phyloP scores from a whole-genome alignment of 2,329 filamentous ascomycete genomes.

The Hymenoscyphus infarciens region DNA sequence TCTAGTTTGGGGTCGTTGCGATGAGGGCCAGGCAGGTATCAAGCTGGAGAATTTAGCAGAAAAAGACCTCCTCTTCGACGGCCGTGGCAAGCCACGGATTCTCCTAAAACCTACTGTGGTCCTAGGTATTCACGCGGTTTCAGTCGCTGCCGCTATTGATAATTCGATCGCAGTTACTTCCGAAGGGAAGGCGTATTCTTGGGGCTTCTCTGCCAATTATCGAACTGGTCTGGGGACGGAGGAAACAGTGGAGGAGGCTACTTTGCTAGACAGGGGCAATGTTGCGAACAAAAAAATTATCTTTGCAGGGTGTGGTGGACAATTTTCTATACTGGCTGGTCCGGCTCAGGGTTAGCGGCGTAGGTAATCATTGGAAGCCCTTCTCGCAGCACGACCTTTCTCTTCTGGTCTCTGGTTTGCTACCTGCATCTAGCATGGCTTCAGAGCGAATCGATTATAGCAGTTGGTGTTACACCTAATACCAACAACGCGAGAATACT shows the following conservation, averaged over 20 bases:
- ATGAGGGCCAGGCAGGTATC: constrained; percentile 54
- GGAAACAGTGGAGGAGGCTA: constrained; percentile 74
- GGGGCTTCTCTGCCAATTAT: constrained; percentile 78
- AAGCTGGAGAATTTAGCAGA: constrained; percentile 52
- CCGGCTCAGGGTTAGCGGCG: not conserved
- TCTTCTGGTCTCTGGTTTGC: too few relatives aligned
- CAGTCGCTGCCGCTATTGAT: constrained; percentile 64
- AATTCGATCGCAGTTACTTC: constrained; percentile 67
- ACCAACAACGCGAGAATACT: too few relatives aligned
- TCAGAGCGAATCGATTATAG: too few relatives aligned
- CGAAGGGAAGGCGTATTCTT: constrained; percentile 68
- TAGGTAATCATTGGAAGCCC: too few relatives aligned
- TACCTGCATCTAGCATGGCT: too few relatives aligned
- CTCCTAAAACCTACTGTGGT: constrained; percentile 63
- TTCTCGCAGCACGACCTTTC: too few relatives aligned
- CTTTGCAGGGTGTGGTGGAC: constrained; percentile 76
- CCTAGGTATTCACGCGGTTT: constrained; percentile 50
- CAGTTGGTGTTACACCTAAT: too few relatives aligned
- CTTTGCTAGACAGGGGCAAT: constrained; percentile 78
- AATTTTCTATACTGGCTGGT: constrained; percentile 66
- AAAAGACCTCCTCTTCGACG: constrained; percentile 61
- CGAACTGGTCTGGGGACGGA: constrained; percentile 73
- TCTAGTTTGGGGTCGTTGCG: constrained; percentile 57
- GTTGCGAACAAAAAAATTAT: constrained; percentile 70
- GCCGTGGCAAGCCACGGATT: constrained; percentile 64